Evolutionary conservation across 805 yeast genomes (phyloP), one percentile per base, ranked within the genome.

Genomic region (Saccharomycodes ludwigii): DNA sequence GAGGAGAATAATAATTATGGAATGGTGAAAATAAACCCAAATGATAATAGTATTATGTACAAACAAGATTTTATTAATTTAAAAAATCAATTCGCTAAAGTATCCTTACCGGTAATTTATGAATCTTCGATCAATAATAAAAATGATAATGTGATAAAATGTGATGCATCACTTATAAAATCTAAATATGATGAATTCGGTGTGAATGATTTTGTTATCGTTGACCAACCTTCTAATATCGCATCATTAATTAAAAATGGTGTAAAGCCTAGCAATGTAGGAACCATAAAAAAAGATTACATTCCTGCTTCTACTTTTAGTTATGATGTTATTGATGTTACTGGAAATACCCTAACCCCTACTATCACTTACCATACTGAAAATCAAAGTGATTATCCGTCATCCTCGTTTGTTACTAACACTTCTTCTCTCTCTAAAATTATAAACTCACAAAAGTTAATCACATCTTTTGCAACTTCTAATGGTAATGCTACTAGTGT

Each of bases 1-100:
- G 70, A 80, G 50, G 95, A 84, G 56, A 68, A 61, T 10, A 71
- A 76, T 42, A 54, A 81, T 47, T 86, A 82, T 47, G 96, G 96
- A 14, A 67, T 86, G 39, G 84, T 77, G 23, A 54, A 62, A 15
- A 55, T 76, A 20, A 65, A 59, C 35, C 55, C 54, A 23, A 38
- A 46, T 17, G 65, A 67, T 31, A 63, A 66, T 18, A 55, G 60
- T 1, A 36, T 68, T 13, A 45, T 60, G 6, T 61, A 57, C 24
- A 53, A 56, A 29, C 48, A 52, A 0, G 88, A 79, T 45, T 77
- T 62, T 44, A 56, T 50, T 25, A 65, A 70, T 35, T 63, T 78
- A 36, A 51, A 63, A 39, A 36, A 45, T 4, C 70, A 71, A 44
- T 57, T 59, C 37, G 41, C 39, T 6, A 54, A 62, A 18, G 38